Evolutionary conservation across 1,284 basidiomycete species (phyloP).

Genomic region (Naganishia sp.): DNA sequence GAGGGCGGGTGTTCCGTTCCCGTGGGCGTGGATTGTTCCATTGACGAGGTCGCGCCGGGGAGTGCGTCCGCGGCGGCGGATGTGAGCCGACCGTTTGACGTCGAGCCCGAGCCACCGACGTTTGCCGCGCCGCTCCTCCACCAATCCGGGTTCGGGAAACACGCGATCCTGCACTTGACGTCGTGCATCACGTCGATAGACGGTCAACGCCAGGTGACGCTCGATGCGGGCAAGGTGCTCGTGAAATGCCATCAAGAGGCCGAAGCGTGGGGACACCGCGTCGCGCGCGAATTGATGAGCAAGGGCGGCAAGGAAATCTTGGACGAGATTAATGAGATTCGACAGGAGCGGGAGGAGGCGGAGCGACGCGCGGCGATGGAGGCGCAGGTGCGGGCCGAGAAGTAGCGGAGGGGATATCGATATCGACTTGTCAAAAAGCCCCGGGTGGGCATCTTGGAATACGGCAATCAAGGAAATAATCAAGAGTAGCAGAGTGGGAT

Average conservation of each 20-base stretch:
- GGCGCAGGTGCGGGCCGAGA: constrained; percentile 5
- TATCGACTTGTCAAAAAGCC: background rate
- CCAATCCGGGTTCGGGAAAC: constrained; percentile 48
- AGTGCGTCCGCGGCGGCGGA: constrained; percentile 2
- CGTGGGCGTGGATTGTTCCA: constrained; percentile 74
- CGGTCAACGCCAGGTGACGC: constrained; percentile 69
- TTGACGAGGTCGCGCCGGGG: constrained; percentile 39
- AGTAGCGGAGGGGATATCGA: constrained; percentile 5
- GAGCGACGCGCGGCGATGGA: constrained; percentile 26
- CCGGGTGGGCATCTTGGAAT: background rate
- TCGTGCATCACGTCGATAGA: constrained; percentile 79
- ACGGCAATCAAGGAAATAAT: no score
- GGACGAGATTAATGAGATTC: constrained; percentile 72
- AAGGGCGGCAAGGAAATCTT: constrained; percentile 74
- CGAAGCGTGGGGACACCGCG: constrained; percentile 65
- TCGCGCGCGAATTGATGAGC: constrained; percentile 67
- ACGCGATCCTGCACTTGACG: constrained; percentile 63
- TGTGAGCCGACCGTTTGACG: constrained; percentile 11
- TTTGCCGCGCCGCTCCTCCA: constrained; percentile 44
- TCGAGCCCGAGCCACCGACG: constrained; percentile 22
- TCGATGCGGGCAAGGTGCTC: constrained; percentile 63
- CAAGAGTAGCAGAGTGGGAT: no score
- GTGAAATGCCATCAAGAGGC: constrained; percentile 61
- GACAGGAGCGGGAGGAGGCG: constrained; percentile 60
- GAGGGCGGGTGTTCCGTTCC: constrained; percentile 98